Evolutionary conservation across 371 early-diverging fungal genomes (phyloP), one percentile per base, ranked within the genome.

Genomic region (Nosema muscidifuracis): DNA sequence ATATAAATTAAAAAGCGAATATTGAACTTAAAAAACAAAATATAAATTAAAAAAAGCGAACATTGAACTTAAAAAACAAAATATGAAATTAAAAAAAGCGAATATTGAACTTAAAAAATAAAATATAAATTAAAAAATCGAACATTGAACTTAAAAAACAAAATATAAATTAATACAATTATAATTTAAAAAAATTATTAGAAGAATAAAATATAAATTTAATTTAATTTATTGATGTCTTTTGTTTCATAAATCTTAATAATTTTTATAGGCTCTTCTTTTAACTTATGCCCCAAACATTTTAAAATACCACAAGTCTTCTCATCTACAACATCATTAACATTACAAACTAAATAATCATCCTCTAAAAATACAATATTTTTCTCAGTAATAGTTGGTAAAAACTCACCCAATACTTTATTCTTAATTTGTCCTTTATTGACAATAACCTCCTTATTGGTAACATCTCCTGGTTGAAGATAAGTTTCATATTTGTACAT

Each of bases 331-430:
- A 13, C 16, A 2, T 68, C 64, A 0, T 36, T 40, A 42, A 6
- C 58, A 15, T 44, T 38, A n/a, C 61, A 62, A 13, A 70, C 75
- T 16, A 53, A 26, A 53, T 64, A 65, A 26, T 75, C 75, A 43
- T 75, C 65, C 2, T 15, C 40, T n/a, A 75, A 36, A 18, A 55
- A 28, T 30, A 34, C 24, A 16, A 60, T 42, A 16, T 40, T 51
- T 13, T 67, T 69, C 56, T 70, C 50, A 22, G 16, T 56, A 42
- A 43, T 1, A 9, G 58, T 58, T 20, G 69, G 69, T n/a, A 68
- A 15, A n/a, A 58, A 26, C 16, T 68, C 69, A 18, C 16, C 31
- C 44, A 68, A 33, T 40, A 36, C 57, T 57, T 68, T 68, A 53
- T 58, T 60, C 20, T 30, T 57, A 3, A 68, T 24, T 24, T 33